These are phyloP conservation scores for Xylona heveae DNA, from an alignment of 495 filamentous ascomycete species.

Conservation along the genomic window DNA sequence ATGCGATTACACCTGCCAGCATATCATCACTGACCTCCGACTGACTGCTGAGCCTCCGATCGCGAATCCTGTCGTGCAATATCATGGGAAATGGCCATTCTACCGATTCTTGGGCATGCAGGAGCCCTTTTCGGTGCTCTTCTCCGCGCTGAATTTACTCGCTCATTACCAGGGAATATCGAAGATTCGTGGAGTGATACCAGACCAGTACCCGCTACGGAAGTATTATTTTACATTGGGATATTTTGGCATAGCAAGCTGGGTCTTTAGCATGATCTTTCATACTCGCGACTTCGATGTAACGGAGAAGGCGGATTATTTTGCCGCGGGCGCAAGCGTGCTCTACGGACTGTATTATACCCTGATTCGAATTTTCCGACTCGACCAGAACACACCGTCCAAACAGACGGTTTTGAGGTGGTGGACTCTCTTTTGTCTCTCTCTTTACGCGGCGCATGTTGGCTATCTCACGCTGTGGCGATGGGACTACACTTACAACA, in stretches of 20 bases:
- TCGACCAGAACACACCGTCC: constrained; percentile 38
- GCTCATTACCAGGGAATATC: constrained; percentile 69
- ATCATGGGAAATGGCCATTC: constrained; percentile 99
- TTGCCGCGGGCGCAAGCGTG: constrained; percentile 77
- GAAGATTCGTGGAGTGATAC: constrained; percentile 45
- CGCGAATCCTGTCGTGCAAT: constrained; percentile 57
- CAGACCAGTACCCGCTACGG: constrained; percentile 49
- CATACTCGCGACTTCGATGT: constrained; percentile 67
- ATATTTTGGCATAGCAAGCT: constrained; percentile 62
- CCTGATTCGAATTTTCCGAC: constrained; percentile 56
- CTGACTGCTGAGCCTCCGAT: constrained; percentile 39
- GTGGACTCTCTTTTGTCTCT: constrained; percentile 54
- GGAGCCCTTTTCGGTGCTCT: constrained; percentile 82
- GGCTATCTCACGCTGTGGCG: constrained; percentile 62
- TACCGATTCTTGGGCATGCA: constrained; percentile 74
- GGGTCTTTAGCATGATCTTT: constrained; percentile 78
- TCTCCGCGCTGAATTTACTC: constrained; percentile 71
- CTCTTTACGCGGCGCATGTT: constrained; percentile 57
- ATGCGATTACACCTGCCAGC: constrained; percentile 97
- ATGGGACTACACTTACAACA: constrained; percentile 97
- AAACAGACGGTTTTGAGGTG: constrained; percentile 37
- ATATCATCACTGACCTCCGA: constrained; percentile 65
- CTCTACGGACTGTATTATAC: constrained; percentile 80
- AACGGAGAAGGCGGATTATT: constrained; percentile 93
- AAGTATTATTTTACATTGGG: constrained; percentile 64